phyloP scores from a whole-genome alignment of 1,139 yeast species.

The Pichia sp. region DNA sequence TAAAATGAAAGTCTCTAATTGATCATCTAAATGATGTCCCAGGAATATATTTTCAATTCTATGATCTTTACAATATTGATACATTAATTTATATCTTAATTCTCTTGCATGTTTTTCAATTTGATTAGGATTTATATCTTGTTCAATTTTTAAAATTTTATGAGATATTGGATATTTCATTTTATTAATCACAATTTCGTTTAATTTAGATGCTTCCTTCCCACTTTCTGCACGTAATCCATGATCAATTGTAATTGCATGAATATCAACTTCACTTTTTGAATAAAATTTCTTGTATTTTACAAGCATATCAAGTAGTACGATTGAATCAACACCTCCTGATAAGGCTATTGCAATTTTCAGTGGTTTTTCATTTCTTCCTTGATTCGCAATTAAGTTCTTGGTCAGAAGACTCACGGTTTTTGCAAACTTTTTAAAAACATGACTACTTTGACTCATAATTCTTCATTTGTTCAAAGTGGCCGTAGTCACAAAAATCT shows the following conservation, averaged over 20 bases:
- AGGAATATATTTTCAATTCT: constrained; percentile 37
- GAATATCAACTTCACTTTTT: constrained; percentile 13
- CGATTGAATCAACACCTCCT: constrained; percentile 83
- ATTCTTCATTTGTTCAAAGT: too few relatives aligned
- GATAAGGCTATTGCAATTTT: constrained; percentile 46
- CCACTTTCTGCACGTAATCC: constrained; percentile 22
- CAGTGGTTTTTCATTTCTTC: constrained; percentile 2
- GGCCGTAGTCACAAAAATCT: too few relatives aligned
- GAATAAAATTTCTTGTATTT: constrained; percentile 27
- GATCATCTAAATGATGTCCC: constrained; percentile 72
- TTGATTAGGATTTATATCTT: constrained; percentile 18
- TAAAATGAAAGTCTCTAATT: constrained; percentile 60
- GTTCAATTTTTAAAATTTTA: constrained; percentile 32
- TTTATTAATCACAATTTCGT: constrained; percentile 39
- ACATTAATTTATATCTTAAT: constrained; percentile 44
- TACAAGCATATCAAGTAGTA: constrained; percentile 44
- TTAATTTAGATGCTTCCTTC: constrained; percentile 25
- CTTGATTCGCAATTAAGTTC: too few relatives aligned
- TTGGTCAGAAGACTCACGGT: too few relatives aligned
- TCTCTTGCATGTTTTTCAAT: constrained; percentile 52
- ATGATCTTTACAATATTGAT: constrained; percentile 32
- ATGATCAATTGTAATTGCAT: constrained; percentile 28
- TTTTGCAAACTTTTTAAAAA: too few relatives aligned
- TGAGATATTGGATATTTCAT: constrained; percentile 45
- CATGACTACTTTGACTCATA: too few relatives aligned